Evolutionary conservation across 352 stramenopile genomes (phyloP), one percentile per base, ranked within the genome.

Genomic region (Globisporangium solare): DNA sequence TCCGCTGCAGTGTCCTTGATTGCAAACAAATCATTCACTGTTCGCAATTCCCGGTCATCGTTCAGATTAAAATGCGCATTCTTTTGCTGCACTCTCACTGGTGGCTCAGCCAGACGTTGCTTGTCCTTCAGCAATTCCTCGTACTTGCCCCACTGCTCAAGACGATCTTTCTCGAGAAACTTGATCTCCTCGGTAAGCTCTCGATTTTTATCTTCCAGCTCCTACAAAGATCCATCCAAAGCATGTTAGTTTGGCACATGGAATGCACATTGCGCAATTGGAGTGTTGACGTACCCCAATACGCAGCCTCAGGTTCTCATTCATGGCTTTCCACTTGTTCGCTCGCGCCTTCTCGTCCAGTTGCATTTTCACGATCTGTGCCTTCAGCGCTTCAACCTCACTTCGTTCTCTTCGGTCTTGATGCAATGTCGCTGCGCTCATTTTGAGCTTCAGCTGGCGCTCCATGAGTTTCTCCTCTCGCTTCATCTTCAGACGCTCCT

Each of bases 361-460:
- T 48, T 95, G 73, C 56, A 94, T 76, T 20, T 83, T 88, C 47
- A 92, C 78, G 27, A 95, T 87, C 49, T 94, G 83, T 2, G 86
- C 86, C 60, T 90, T 92, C 13, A 95, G 66, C 22, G 70, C 65
- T 47, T 92, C 86, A 0, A 92, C 72, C 61, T 93, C 81, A 11
- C 61, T 65, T n/a, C 73, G 64, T 18, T 83, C 81, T 73, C 83
- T 89, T 31, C 71, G 68, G 66, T 78, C 74, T 18, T 77, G 68
- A 15, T 76, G 66, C 45, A 79, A 79, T 51, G 72, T 66, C 17
- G 73, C 73, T 1, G 73, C 76, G 41, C 70, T 88, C 58, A 83
- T 71, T 24, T 82, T 74, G 45, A 91, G 47, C 54, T 90, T 93
- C 66, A 77, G 76, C 60, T 94, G 83, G 3, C 77, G 67, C 37